Evolutionary conservation across 1,139 yeast genomes (phyloP).

Genomic region (Chernovozyma sophiae-reginae): DNA sequence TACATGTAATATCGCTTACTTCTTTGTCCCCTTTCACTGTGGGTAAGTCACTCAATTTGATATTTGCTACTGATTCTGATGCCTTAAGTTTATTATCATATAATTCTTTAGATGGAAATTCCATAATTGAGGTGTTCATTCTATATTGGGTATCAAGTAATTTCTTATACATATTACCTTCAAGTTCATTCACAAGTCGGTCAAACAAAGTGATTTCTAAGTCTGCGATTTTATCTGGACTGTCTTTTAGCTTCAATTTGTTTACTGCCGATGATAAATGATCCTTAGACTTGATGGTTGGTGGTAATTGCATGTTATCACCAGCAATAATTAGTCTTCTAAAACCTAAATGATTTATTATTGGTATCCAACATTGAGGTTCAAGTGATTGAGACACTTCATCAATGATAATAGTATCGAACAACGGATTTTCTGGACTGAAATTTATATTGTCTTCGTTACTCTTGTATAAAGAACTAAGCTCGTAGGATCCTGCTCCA

Average conservation of each 20-base stretch:
- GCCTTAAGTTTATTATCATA: slow-evolving; percentile 66
- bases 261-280: slow-evolving; percentile 22
- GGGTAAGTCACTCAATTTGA: slow-evolving; percentile 50
- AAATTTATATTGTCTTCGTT: slow-evolving; percentile 14
- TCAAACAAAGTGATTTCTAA: slow-evolving; percentile 76
- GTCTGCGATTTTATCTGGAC: slow-evolving; percentile 18
- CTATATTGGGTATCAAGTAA: slow-evolving; percentile 76
- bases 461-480: slow-evolving; percentile 43
- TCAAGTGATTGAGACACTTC: slow-evolving; percentile 94
- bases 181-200: slow-evolving; percentile 56
- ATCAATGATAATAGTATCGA: slow-evolving; percentile 84
- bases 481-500: slow-evolving; percentile 75
- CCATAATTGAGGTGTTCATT: slow-evolving; percentile 78
- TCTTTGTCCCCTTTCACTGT: slow-evolving; percentile 36
- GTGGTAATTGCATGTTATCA: slow-evolving; percentile 85
- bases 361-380: slow-evolving; percentile 96
- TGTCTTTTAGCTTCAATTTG: slow-evolving; percentile 22
- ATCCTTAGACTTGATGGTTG: slow-evolving; percentile 54
- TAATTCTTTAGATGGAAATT: slow-evolving; percentile 65
- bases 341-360: slow-evolving; percentile 60
- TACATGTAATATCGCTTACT: slow-evolving; percentile 23
- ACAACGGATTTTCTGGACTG: slow-evolving; percentile 33
- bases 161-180: slow-evolving; percentile 45
- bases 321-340: slow-evolving; percentile 72
- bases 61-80: slow-evolving; percentile 51